A percentile compares a stretch with the other conserved stretches of the same genome.
Evolutionary conservation across 768 basidiomycete species (phyloP).

Genomic region (Boletus huronensis): DNA sequence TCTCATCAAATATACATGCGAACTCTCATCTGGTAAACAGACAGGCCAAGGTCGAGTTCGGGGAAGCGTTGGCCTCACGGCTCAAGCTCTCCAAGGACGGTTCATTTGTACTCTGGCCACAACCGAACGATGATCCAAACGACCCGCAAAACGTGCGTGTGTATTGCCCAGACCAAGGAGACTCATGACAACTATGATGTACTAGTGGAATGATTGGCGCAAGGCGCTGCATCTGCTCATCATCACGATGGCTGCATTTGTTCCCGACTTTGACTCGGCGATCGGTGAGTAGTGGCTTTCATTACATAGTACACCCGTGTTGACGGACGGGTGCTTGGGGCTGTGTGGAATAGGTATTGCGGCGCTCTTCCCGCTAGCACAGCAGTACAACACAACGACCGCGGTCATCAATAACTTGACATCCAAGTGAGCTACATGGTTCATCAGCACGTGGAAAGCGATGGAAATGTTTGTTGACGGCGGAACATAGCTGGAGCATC

Average conservation of each 20-base stretch:
- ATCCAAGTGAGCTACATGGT: constrained; percentile 31
- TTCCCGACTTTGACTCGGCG: constrained; percentile 54
- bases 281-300: constrained; percentile 36
- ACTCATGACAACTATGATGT: neutral
- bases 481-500: constrained; percentile 40
- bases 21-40: constrained; percentile 19
- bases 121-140: constrained; percentile 45
- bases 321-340: neutral
- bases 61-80: constrained; percentile 40
- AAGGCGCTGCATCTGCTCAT: constrained; percentile 47
- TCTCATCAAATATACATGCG: too few relatives aligned
- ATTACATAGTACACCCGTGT: neutral
- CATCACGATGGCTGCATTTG: constrained; percentile 48
- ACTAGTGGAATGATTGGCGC: constrained; percentile 42
- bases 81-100: constrained; percentile 47
- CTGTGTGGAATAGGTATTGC: constrained; percentile 42
- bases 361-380: constrained; percentile 44
- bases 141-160: constrained; percentile 52
- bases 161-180: neutral
- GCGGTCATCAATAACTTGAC: constrained; percentile 50
- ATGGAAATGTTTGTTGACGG: neutral
- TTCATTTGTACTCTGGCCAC: constrained; percentile 52
- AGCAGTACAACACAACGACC: constrained; percentile 42
- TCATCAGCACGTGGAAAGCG: neutral
- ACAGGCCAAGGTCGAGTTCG: constrained; percentile 49